Evolutionary conservation across 768 basidiomycete species (phyloP).

Genomic region (Sutorius australiensis): DNA sequence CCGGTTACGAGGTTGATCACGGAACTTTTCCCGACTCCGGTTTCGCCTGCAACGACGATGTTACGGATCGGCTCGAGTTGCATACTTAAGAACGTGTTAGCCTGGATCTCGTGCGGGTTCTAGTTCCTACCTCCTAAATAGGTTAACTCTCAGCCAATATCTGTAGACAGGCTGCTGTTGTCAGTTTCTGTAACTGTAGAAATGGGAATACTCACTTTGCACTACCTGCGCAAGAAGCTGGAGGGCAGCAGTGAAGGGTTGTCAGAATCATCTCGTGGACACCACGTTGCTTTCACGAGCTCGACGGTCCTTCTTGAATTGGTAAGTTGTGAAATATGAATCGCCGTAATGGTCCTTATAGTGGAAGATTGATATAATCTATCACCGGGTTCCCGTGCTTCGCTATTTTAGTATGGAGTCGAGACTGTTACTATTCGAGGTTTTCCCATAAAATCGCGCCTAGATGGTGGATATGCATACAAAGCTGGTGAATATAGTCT

Average conservation of each 20-base stretch:
- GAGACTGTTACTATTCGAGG: background rate
- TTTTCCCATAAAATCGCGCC: background rate
- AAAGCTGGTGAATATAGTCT: background rate
- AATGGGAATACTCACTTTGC: constrained; percentile 2
- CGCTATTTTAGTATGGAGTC: constrained; percentile 1
- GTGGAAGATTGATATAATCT: constrained; percentile 19
- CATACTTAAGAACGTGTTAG: constrained; percentile 8
- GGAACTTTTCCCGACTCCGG: constrained; percentile 31
- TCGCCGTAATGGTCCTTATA: background rate
- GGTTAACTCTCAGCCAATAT: constrained; percentile 4
- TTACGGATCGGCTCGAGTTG: constrained; percentile 22
- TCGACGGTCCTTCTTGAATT: constrained; percentile 19
- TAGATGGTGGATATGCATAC: background rate
- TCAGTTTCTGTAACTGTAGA: background rate
- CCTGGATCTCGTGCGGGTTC: background rate
- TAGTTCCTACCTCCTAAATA: constrained; percentile 2
- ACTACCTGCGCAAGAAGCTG: background rate
- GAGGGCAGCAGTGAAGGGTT: constrained; percentile 6
- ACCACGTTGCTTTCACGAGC: constrained; percentile 24
- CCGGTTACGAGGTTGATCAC: constrained; percentile 29
- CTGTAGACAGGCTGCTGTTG: background rate
- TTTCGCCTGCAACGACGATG: constrained; percentile 28
- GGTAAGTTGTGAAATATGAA: constrained; percentile 14
- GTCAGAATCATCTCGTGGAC: constrained; percentile 3
- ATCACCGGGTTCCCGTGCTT: constrained; percentile 5